These are phyloP conservation scores for Nepenthes alata DNA, from an alignment of 179 eudicot species.

Conservation along the genomic window DNA sequence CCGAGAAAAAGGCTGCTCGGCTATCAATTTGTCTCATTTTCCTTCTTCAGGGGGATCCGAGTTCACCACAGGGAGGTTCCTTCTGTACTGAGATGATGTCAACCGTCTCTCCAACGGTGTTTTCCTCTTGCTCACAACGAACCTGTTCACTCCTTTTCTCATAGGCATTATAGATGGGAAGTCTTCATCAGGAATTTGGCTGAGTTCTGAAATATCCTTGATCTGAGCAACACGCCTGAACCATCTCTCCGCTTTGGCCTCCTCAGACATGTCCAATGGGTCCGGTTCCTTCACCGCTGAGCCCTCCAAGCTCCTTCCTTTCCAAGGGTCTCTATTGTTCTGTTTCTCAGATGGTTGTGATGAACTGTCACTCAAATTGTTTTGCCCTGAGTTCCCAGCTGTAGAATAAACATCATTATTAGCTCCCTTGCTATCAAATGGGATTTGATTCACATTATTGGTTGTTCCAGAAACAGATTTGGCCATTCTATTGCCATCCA, in stretches of 20 bases:
- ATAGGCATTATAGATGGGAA: conserved; percentile 95
- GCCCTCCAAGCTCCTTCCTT: conserved; percentile 80
- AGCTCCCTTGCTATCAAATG: neutral
- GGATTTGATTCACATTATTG: conserved; percentile 8
- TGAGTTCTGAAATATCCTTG: conserved; percentile 83
- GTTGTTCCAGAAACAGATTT: conserved; percentile 4
- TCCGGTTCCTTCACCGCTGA: conserved; percentile 76
- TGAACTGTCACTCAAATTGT: conserved; percentile 6
- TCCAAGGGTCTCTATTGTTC: conserved; percentile 24
- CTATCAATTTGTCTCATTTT: conserved; percentile 17
- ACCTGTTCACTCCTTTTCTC: conserved; percentile 89
- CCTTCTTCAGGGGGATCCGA: conserved; percentile 35
- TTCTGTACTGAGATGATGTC: conserved; percentile 59
- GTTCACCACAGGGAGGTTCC: conserved; percentile 49
- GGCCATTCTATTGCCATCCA: conserved; percentile 4
- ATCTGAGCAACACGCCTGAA: conserved; percentile 85
- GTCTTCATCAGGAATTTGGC: conserved; percentile 91
- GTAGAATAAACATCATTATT: conserved; percentile 8
- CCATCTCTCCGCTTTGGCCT: conserved; percentile 92
- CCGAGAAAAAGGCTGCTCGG: too few relatives aligned
- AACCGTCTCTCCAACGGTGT: conserved; percentile 86
- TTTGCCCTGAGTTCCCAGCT: conserved; percentile 7
- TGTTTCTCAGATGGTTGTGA: conserved; percentile 14
- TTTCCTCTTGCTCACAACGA: conserved; percentile 95
- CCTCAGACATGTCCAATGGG: conserved; percentile 96